Conservation (phyloP, 768 basidiomycete genomes). For the Kwoniella mangroviensis region DNA sequence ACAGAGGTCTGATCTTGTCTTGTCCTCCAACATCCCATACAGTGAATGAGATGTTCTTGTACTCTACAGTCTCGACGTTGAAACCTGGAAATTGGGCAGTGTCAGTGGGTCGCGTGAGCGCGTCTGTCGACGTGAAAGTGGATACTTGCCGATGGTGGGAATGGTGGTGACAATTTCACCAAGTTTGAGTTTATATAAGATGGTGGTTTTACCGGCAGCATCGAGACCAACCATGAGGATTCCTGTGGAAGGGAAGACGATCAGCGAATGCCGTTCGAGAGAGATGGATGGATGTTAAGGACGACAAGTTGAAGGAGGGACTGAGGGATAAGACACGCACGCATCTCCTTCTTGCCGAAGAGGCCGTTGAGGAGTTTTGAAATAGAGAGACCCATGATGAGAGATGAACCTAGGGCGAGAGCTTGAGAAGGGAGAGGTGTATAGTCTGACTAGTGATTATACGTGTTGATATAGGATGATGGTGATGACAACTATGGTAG, state of each 20-base stretch:
- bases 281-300: neutral
- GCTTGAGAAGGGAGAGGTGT: neutral
- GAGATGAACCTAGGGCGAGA: slow-evolving; percentile 1
- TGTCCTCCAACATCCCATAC: slow-evolving; percentile 99
- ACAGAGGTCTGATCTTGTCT: slow-evolving; percentile 99
- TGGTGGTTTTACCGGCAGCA: slow-evolving; percentile 94
- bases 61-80: slow-evolving; percentile 99
- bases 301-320: slow-evolving; percentile 42
- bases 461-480: neutral
- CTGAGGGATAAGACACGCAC: slow-evolving; percentile 64
- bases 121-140: neutral
- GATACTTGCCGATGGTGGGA: slow-evolving; percentile 90
- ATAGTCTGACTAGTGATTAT: neutral
- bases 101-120: slow-evolving; percentile 25
- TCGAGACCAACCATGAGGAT: slow-evolving; percentile 99
- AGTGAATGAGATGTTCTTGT: slow-evolving; percentile 99
- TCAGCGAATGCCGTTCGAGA: neutral
- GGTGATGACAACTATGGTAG: slow-evolving; percentile 1
- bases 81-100: slow-evolving; percentile 69
- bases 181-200: slow-evolving; percentile 98
- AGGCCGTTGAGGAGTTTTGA: slow-evolving; percentile 72
- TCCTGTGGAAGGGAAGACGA: slow-evolving; percentile 62
- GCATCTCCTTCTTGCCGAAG: slow-evolving; percentile 99
- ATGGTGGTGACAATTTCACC: slow-evolving; percentile 99
- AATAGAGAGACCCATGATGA: slow-evolving; percentile 60